Conservation (phyloP, 2,329 filamentous ascomycete species). For the Phoma herbarum region DNA sequence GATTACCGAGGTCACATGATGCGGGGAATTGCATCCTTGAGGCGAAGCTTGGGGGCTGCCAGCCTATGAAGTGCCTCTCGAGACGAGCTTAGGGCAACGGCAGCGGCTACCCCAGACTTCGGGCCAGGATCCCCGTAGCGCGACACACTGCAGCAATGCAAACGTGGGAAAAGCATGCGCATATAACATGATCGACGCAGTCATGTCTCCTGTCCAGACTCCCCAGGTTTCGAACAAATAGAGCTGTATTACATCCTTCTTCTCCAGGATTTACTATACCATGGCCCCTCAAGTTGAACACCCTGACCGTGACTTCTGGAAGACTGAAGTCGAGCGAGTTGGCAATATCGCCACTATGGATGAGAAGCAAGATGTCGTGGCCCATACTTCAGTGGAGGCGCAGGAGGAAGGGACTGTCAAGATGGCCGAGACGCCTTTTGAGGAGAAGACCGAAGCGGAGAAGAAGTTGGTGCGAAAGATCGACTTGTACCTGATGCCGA, state of each 20-base stretch:
- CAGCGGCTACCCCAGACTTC: constrained; percentile 6
- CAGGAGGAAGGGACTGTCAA: constrained; percentile 13
- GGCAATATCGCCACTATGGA: constrained; percentile 19
- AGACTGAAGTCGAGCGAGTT: constrained; percentile 16
- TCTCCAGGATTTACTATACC: not conserved
- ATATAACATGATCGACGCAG: constrained; percentile 4
- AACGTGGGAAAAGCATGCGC: constrained; percentile 4
- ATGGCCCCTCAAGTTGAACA: constrained; percentile 13
- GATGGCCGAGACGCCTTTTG: constrained; percentile 16
- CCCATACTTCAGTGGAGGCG: constrained; percentile 7
- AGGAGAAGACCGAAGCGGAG: constrained; percentile 29
- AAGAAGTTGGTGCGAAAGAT: constrained; percentile 37
- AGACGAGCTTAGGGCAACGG: constrained; percentile 4
- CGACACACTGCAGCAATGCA: not conserved
- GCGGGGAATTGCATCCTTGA: constrained; percentile 2
- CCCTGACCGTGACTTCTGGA: constrained; percentile 17
- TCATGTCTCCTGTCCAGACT: not conserved
- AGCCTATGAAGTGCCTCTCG: constrained; percentile 9
- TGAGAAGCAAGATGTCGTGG: constrained; percentile 14
- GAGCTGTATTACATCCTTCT: not conserved
- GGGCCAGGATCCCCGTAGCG: not conserved
- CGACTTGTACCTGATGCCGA: constrained; percentile 37
- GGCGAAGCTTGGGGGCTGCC: not conserved
- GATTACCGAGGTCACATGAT: constrained; percentile 10
- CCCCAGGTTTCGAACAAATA: not conserved